Base-by-base conservation (phyloP, 116 monocot species). In the Zostera marina region DNA sequence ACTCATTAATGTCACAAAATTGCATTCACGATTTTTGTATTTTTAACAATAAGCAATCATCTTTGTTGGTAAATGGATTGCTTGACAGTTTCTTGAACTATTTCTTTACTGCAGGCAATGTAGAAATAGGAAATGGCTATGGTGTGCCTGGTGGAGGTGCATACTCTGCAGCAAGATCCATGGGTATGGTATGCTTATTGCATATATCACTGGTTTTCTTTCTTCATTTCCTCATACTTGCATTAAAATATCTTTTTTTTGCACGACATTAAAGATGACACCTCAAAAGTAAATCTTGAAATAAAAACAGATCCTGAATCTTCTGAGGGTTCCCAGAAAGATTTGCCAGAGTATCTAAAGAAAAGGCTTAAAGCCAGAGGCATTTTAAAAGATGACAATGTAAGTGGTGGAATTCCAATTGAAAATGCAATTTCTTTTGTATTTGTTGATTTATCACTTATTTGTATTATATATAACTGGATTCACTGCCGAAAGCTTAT, bases 41-140 rank as follows among this genome's bases (percentile, higher is more conserved):
- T 32, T 32, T 32, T 32, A 32, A 32, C 32, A 2, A 32, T 32
- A 32, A 32, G 32, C 32, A 32, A 3, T 2, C 4, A 32, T 32
- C 32, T 32, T 32, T 32, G 32, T 32, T 45, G 49, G n/a, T n/a
- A n/a, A n/a, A 15, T 51, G 20, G 9, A 21, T 51, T 51, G 8
- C 20, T 20, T 49, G n/a, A 12, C 49, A 1, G 7, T 20, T 14
- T 38, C 14, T 55, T 58, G 24, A 41, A 58, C 22, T n/a, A 47
- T 47, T 2, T 68, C n/a, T 11, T 24, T 12, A 20, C 16, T 61
- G 19, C 66, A 94, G 88, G 79, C 25, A 88, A 94, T 68, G 56
- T 75, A 25, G 94, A 94, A 68, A 94, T 94, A 77, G 94, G 94
- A 54, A 94, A 94, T 79, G 94, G 94, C 52, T 94, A 94, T 78